A percentile compares a stretch with the other conserved stretches of the same genome.
These are phyloP conservation scores for Bombardia bombarda DNA, from an alignment of 495 filamentous ascomycete species.

Conservation along the genomic window DNA sequence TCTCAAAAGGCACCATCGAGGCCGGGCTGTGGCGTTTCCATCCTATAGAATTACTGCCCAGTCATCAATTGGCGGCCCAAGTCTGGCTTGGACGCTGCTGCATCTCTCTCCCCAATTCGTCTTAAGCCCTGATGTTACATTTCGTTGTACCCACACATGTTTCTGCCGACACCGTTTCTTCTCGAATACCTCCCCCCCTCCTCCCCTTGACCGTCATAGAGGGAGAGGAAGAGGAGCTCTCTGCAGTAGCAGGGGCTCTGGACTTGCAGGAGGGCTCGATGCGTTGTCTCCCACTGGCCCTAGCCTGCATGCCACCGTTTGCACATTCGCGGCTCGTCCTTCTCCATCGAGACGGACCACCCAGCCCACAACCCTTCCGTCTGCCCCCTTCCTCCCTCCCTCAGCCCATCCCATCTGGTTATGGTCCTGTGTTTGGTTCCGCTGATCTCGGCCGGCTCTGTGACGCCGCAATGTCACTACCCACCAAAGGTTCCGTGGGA, in stretches of 20 bases:
- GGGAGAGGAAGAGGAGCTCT: too few relatives aligned
- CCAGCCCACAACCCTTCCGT: conserved; percentile 2
- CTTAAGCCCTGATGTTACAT: conserved; percentile 24
- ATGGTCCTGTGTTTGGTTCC: background rate
- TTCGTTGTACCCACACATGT: conserved; percentile 16
- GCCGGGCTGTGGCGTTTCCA: conserved; percentile 18
- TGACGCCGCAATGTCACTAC: conserved; percentile 11
- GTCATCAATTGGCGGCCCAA: conserved; percentile 29
- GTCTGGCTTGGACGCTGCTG: conserved; percentile 26
- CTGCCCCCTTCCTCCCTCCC: background rate
- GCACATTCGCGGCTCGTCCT: conserved; percentile 7
- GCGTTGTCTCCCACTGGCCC: conserved; percentile 23
- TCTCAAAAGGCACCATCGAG: conserved; percentile 19
- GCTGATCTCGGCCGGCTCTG: conserved; percentile 4
- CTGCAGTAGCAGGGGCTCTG: conserved; percentile 12
- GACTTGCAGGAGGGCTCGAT: conserved; percentile 25
- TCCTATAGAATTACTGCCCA: conserved; percentile 32
- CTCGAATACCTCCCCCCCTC: conserved; percentile 18
- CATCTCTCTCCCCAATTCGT: conserved; percentile 18
- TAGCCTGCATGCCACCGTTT: conserved; percentile 16
- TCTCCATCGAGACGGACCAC: conserved; percentile 7
- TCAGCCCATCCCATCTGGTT: background rate
- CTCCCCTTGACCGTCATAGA: conserved; percentile 8
- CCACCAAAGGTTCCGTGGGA: conserved; percentile 7
- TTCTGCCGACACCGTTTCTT: conserved; percentile 13